A percentile compares a stretch with the other conserved stretches of the same genome.
Evolutionary conservation across 108 stramenopile genomes (phyloP).

Genomic region (Epipyxis sp.): DNA sequence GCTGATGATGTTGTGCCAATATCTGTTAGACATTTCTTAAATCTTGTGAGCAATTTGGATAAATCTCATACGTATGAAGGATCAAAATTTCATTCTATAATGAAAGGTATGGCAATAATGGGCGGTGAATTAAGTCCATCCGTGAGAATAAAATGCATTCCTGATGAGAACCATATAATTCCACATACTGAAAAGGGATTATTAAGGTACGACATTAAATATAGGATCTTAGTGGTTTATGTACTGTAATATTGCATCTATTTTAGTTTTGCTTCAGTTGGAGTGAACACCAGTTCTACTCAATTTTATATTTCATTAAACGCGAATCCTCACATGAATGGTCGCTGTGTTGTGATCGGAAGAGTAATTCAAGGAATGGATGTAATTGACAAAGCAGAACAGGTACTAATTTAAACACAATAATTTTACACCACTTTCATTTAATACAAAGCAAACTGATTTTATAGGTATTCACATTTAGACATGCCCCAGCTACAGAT

Average conservation of each 20-base stretch:
- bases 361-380: slow-evolving; percentile 10
- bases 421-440: too few relatives aligned
- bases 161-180: slow-evolving; percentile 33
- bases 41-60: neutral
- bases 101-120: slow-evolving; percentile 18
- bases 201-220: too few relatives aligned
- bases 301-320: slow-evolving; percentile 27
- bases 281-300: slow-evolving; percentile 21
- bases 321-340: slow-evolving; percentile 8
- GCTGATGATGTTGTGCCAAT: slow-evolving; percentile 24
- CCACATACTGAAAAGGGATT: neutral
- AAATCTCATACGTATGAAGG: neutral
- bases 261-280: slow-evolving; percentile 18
- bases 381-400: neutral
- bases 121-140: slow-evolving; percentile 10
- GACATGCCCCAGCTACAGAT: too few relatives aligned
- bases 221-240: too few relatives aligned
- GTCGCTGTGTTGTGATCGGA: slow-evolving; percentile 22
- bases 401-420: slow-evolving; percentile 7
- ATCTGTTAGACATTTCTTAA: neutral
- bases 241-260: neutral
- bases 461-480: too few relatives aligned
- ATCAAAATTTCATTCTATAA: slow-evolving; percentile 17
- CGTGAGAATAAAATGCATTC: neutral
- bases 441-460: too few relatives aligned